Conservation (phyloP, 106 monocot genomes). For the Apostasia shenzhenica region DNA sequence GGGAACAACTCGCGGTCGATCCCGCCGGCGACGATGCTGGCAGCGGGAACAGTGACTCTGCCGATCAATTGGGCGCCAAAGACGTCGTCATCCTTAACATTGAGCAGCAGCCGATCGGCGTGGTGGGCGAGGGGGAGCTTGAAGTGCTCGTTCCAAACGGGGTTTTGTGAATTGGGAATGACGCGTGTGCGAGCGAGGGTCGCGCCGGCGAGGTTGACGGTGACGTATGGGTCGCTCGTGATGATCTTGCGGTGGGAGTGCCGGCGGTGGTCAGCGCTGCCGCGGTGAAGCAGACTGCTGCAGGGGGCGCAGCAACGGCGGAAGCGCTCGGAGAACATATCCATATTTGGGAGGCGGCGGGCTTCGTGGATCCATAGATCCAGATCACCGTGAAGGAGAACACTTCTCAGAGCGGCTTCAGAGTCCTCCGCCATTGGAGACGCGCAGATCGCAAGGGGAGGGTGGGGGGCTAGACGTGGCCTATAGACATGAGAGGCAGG, state of each 20-base stretch:
- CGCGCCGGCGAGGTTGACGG: slow-evolving; percentile 41
- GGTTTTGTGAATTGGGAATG: slow-evolving; percentile 46
- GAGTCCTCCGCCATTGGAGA: neutral
- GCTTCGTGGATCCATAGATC: slow-evolving; percentile 44
- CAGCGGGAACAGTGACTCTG: slow-evolving; percentile 28
- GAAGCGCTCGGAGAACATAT: slow-evolving; percentile 42
- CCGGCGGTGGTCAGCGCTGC: neutral
- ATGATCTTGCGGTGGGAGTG: slow-evolving; percentile 28
- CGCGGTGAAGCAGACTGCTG: slow-evolving; percentile 4
- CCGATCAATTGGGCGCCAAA: slow-evolving; percentile 70
- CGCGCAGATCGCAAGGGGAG: neutral
- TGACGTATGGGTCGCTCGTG: slow-evolving; percentile 77
- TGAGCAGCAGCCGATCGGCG: slow-evolving; percentile 30
- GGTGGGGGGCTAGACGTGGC: neutral
- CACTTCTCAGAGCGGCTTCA: neutral
- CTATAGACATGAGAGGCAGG: no score
- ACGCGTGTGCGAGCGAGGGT: slow-evolving; percentile 66
- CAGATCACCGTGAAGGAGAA: slow-evolving; percentile 64
- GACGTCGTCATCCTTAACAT: slow-evolving; percentile 62
- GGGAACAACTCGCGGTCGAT: slow-evolving; percentile 37
- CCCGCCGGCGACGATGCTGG: slow-evolving; percentile 10
- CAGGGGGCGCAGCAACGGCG: slow-evolving; percentile 44
- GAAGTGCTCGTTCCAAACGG: slow-evolving; percentile 55
- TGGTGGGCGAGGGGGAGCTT: slow-evolving; percentile 47
- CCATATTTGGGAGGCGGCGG: slow-evolving; percentile 65